Evolutionary conservation across 805 yeast genomes (phyloP).

Genomic region (Suhomyces pyralidae): DNA sequence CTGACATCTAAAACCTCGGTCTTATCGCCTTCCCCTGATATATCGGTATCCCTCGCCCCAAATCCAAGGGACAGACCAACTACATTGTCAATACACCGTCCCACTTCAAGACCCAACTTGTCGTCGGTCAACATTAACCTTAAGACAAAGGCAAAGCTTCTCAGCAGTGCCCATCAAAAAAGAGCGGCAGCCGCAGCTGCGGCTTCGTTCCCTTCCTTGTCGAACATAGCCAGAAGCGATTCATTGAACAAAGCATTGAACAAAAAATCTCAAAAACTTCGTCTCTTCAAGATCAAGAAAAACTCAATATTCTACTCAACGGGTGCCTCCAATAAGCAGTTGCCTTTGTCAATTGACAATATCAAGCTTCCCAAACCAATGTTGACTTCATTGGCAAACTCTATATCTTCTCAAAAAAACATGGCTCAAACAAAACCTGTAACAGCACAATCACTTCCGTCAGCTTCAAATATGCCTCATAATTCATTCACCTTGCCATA

Average conservation of each 20-base stretch:
- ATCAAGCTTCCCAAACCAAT: constrained; percentile 10
- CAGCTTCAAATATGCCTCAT: constrained; percentile 1
- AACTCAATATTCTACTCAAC: constrained; percentile 28
- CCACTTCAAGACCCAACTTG: constrained; percentile 8
- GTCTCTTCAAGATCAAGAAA: constrained; percentile 38
- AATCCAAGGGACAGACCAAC: constrained; percentile 4
- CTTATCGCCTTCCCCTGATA: background rate
- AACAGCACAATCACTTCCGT: background rate
- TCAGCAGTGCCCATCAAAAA: constrained; percentile 1
- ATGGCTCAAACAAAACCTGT: background rate
- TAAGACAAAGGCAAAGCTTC: constrained; percentile 14
- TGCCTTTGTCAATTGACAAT: constrained; percentile 10
- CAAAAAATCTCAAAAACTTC: constrained; percentile 20
- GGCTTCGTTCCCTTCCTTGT: constrained; percentile 15
- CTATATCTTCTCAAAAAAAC: background rate
- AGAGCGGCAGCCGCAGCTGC: background rate
- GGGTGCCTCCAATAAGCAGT: constrained; percentile 6
- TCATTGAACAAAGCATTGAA: constrained; percentile 5
- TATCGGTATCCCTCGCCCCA: background rate
- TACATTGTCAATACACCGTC: constrained; percentile 13
- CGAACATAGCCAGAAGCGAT: constrained; percentile 21
- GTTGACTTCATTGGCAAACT: constrained; percentile 7
- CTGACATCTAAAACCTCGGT: background rate
- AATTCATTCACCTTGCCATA: constrained; percentile 1
- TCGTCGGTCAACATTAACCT: constrained; percentile 24